Evolutionary conservation across 495 filamentous ascomycete species (phyloP).

Genomic region (Sabuloglossum arenarium): DNA sequence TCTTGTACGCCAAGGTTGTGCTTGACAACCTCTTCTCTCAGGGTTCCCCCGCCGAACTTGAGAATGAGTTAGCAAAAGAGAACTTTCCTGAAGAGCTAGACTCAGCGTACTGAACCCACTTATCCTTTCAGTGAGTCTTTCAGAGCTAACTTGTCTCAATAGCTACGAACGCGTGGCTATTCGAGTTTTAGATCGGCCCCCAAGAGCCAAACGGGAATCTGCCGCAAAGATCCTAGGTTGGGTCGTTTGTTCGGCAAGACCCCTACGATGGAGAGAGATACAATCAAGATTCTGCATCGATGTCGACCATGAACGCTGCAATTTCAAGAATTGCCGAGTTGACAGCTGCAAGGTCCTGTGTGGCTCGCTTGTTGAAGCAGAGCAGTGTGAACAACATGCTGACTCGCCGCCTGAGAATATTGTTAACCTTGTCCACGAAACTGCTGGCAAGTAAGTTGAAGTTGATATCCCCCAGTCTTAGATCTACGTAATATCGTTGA

Average conservation of each 20-base stretch:
- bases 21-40: slow-evolving; percentile 22
- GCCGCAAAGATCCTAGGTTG: slow-evolving; percentile 21
- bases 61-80: slow-evolving; percentile 14
- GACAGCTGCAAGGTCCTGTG: slow-evolving; percentile 21
- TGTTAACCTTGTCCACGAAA: too few relatives aligned
- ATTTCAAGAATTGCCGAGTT: slow-evolving; percentile 15
- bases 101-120: too few relatives aligned
- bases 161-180: neutral
- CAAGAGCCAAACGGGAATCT: slow-evolving; percentile 10
- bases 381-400: neutral
- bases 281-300: slow-evolving; percentile 21
- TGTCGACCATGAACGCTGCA: slow-evolving; percentile 6
- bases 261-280: slow-evolving; percentile 26
- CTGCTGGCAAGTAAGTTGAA: too few relatives aligned
- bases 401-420: too few relatives aligned
- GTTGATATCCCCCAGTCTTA: too few relatives aligned
- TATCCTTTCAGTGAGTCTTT: too few relatives aligned
- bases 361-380: slow-evolving; percentile 22
- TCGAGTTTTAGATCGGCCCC: slow-evolving; percentile 3
- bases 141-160: too few relatives aligned
- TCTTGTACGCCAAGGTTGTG: slow-evolving; percentile 25
- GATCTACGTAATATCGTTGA: too few relatives aligned
- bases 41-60: slow-evolving; percentile 11
- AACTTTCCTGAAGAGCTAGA: slow-evolving; percentile 19
- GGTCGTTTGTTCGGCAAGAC: slow-evolving; percentile 23